Percentiles rank a stretch among this genome's conserved stretches.
Evolutionary conservation across 192 early-diverging fungal species (phyloP).

Genomic region (Entomortierella chlamydospora): DNA sequence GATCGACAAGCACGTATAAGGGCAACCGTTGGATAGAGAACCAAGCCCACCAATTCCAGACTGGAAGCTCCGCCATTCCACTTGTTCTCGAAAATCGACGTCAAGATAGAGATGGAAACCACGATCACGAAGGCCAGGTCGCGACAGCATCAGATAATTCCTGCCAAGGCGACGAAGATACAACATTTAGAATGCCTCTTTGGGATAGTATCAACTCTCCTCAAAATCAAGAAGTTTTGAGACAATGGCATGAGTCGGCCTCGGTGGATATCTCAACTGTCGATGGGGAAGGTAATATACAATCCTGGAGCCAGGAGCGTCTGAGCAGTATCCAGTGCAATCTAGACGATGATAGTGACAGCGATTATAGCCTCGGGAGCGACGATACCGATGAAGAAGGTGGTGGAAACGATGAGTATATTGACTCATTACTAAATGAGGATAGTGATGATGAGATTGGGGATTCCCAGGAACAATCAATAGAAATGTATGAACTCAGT

Average conservation of each 20-base stretch:
- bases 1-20: constrained; percentile 39
- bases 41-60: not conserved
- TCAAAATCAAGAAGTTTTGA: constrained; percentile 19
- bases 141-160: too few species aligned
- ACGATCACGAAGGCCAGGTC: not conserved
- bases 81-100: constrained; percentile 5
- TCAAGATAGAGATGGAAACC: not conserved
- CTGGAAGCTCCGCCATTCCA: constrained; percentile 12
- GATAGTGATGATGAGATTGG: constrained; percentile 7
- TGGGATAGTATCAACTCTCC: constrained; percentile 54
- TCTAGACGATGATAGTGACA: constrained; percentile 11
- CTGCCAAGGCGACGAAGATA: constrained; percentile 12
- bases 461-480: not conserved
- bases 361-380: constrained; percentile 3
- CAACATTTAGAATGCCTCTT: constrained; percentile 39
- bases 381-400: constrained; percentile 4
- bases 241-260: constrained; percentile 22
- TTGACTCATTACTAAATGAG: constrained; percentile 4
- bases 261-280: constrained; percentile 21
- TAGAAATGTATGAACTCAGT: constrained; percentile 25
- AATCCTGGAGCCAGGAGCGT: constrained; percentile 24
- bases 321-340: constrained; percentile 36
- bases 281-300: not conserved
- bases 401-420: constrained; percentile 2
- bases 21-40: constrained; percentile 8